A percentile compares a stretch with the other conserved stretches of the same genome.
These are phyloP conservation scores for Plectosphaerella cucumerina DNA, from an alignment of 2,329 filamentous ascomycete species.

Conservation along the genomic window DNA sequence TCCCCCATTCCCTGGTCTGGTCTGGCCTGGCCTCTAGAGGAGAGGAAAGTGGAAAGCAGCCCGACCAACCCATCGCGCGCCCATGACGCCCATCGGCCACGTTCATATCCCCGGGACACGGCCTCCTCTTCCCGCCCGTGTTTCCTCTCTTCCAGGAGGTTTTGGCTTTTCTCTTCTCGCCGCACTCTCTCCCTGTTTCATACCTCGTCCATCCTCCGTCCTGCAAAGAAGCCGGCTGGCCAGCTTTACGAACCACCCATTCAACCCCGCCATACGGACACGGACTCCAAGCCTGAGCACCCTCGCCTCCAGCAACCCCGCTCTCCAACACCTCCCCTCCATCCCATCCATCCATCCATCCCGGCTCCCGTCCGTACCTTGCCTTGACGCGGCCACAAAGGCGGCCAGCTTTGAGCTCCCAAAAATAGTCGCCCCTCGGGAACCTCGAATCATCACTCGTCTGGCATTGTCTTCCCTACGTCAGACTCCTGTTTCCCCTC, in stretches of 20 bases:
- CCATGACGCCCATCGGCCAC: constrained; percentile 5
- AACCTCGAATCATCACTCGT: too few relatives aligned
- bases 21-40: not conserved
- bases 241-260: constrained; percentile 10
- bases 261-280: too few relatives aligned
- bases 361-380: constrained; percentile 8
- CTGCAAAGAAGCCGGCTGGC: constrained; percentile 6
- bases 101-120: constrained; percentile 5
- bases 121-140: not conserved
- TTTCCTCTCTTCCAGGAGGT: constrained; percentile 1
- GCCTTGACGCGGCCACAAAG: constrained; percentile 10
- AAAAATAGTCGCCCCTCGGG: constrained; percentile 15
- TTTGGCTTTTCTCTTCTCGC: not conserved
- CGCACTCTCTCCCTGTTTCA: not conserved
- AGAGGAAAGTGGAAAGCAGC: not conserved
- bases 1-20: not conserved
- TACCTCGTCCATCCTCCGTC: constrained; percentile 4
- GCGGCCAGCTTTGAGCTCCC: constrained; percentile 14
- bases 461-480: not conserved
- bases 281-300: not conserved
- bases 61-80: not conserved
- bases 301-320: constrained; percentile 7
- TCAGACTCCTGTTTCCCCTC: not conserved
- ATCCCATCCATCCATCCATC: constrained; percentile 7
- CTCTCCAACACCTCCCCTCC: constrained; percentile 9